Conservation (phyloP, 2,329 filamentous ascomycete genomes). For the Trichoderma sp. region DNA sequence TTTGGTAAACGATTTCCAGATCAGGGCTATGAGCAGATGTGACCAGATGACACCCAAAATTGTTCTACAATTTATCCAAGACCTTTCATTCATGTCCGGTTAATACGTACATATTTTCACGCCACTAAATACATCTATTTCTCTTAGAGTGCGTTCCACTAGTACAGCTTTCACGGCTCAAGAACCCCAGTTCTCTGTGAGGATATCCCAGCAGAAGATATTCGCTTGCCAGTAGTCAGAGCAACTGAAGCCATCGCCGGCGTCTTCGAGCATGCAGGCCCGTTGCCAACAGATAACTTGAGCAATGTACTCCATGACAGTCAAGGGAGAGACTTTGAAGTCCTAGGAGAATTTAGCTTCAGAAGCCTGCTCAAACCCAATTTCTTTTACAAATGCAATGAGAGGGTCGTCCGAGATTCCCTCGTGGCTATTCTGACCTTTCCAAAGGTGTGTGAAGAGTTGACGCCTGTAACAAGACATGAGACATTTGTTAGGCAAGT, state of each 20-base stretch:
- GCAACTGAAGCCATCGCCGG: conserved; percentile 33
- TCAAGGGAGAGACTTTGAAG: conserved; percentile 25
- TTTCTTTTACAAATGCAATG: conserved; percentile 18
- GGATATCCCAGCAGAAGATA: conserved; percentile 24
- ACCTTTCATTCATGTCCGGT: background rate
- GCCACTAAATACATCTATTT: too few species aligned
- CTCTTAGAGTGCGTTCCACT: background rate
- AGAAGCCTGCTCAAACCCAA: conserved; percentile 26
- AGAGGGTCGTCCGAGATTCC: conserved; percentile 34
- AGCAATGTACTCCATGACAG: conserved; percentile 33
- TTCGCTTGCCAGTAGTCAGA: conserved; percentile 33
- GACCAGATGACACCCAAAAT: background rate
- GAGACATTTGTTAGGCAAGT: background rate
- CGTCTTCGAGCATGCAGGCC: conserved; percentile 34
- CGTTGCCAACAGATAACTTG: conserved; percentile 33
- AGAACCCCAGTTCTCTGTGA: conserved; percentile 23
- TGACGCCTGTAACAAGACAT: conserved; percentile 33
- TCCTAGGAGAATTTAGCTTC: conserved; percentile 32
- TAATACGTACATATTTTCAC: background rate
- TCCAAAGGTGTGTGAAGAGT: conserved; percentile 37
- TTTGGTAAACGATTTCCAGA: too few species aligned
- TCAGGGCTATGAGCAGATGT: background rate
- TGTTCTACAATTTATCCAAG: background rate
- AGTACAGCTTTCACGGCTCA: background rate
- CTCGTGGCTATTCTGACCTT: conserved; percentile 31